Percentiles rank a stretch among this genome's conserved stretches.
Conservation (phyloP, 73 alveolate genomes). For the Urostyla sp. region DNA sequence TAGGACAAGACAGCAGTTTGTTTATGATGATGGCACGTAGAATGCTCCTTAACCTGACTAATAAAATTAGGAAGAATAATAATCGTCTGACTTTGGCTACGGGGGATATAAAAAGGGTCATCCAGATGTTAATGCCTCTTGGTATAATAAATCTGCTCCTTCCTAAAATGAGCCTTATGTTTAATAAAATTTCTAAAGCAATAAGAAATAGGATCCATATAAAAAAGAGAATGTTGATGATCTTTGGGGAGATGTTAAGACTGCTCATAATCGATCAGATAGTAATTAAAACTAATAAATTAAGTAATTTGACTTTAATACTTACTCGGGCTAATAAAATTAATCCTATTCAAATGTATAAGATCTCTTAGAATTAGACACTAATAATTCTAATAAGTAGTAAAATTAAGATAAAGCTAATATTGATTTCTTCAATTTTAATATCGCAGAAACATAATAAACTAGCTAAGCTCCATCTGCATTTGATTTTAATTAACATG, state of each 20-base stretch:
- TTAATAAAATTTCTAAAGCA: background rate
- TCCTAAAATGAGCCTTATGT: conserved; percentile 21
- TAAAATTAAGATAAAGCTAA: background rate
- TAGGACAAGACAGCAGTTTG: conserved; percentile 29
- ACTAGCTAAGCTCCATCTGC: background rate
- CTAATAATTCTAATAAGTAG: background rate
- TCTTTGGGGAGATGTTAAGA: background rate
- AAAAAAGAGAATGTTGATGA: no score
- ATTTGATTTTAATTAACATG: conserved; percentile 32
- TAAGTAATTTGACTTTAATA: background rate
- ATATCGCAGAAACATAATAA: background rate
- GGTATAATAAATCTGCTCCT: background rate
- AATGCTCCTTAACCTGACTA: background rate
- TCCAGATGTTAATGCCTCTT: background rate
- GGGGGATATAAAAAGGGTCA: conserved; percentile 54
- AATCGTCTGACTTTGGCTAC: conserved; percentile 19
- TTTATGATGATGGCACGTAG: conserved; percentile 10
- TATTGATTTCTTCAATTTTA: background rate
- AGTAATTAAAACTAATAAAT: background rate
- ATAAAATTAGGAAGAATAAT: background rate
- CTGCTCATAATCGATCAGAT: background rate
- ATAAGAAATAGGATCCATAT: background rate
- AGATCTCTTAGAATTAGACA: conserved; percentile 15
- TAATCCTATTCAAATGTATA: background rate
- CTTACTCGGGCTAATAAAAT: background rate